phyloP scores from a whole-genome alignment of 129 eudicot genomes.

The Mikania micrantha region DNA sequence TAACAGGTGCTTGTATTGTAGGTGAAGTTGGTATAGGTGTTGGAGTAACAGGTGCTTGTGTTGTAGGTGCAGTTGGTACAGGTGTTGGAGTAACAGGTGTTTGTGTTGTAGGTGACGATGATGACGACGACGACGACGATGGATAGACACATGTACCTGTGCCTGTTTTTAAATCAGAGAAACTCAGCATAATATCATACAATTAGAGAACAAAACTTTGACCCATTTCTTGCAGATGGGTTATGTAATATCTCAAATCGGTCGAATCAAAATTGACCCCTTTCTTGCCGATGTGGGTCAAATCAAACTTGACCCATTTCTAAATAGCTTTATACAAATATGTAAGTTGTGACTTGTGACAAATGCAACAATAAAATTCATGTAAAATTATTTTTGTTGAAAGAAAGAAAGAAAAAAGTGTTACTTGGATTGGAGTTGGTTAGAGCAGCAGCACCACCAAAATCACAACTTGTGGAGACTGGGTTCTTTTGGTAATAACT shows the following conservation, averaged over 20 bases:
- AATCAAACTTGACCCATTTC: no score
- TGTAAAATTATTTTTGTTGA: background rate
- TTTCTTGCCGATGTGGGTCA: no score
- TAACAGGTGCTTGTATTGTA: conserved; percentile 18
- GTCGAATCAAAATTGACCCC: background rate
- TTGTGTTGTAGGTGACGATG: conserved; percentile 25
- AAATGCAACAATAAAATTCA: no score
- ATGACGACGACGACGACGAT: conserved; percentile 31
- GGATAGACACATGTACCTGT: conserved; percentile 68
- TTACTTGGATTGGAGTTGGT: conserved; percentile 82
- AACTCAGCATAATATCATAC: background rate
- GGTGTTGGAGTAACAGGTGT: conserved; percentile 35
- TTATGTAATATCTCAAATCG: background rate
- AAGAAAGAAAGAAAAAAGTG: conserved; percentile 2
- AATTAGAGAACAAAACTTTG: background rate
- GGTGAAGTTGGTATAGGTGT: conserved; percentile 30
- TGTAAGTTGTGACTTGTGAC: no score
- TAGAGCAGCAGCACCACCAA: conserved; percentile 74
- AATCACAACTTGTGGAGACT: conserved; percentile 70
- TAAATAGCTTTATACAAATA: no score
- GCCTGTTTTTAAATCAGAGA: conserved; percentile 36
- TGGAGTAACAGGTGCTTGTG: no score
- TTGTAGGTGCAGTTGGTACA: conserved; percentile 23
- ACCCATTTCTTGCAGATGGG: no score
- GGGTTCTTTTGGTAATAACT: conserved; percentile 88